Conservation (phyloP, 306 rosid genomes). For the Comarum palustre region DNA sequence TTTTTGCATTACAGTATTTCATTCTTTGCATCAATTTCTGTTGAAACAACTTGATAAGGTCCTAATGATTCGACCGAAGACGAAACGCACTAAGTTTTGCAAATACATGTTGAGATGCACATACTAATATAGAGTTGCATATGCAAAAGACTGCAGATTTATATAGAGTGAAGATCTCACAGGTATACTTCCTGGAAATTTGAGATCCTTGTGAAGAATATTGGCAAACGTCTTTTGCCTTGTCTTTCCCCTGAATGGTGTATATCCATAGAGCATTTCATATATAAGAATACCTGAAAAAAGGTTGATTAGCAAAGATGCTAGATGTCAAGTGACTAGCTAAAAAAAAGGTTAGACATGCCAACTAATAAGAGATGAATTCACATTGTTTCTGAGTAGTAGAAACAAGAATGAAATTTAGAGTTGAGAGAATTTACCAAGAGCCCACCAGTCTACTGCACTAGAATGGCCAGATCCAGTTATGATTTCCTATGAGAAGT, state of each 20-base stretch:
- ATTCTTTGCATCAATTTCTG: not conserved
- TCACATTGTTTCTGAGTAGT: too few relatives aligned
- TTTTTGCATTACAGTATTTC: not conserved
- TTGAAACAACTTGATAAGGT: not conserved
- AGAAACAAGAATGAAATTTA: not conserved
- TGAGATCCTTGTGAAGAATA: conserved; percentile 93
- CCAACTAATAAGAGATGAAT: too few relatives aligned
- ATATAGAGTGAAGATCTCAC: conserved; percentile 36
- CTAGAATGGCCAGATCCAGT: conserved; percentile 92
- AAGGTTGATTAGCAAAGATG: not conserved
- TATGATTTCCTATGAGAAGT: conserved; percentile 76
- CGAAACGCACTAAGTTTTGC: not conserved
- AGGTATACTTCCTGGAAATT: conserved; percentile 72
- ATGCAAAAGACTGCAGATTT: not conserved
- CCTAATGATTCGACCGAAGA: not conserved
- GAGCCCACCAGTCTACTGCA: conserved; percentile 99
- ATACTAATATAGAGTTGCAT: not conserved
- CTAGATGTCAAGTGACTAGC: not conserved
- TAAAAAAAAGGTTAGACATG: too few relatives aligned
- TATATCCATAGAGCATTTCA: conserved; percentile 89
- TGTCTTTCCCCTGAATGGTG: conserved; percentile 90
- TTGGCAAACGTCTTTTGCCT: conserved; percentile 90
- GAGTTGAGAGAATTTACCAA: conserved; percentile 48
- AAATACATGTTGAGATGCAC: not conserved
- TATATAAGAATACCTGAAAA: conserved; percentile 71